These are phyloP conservation scores for Scheffersomyces cryptocercus DNA, from an alignment of 1,139 yeast species.

Conservation along the genomic window DNA sequence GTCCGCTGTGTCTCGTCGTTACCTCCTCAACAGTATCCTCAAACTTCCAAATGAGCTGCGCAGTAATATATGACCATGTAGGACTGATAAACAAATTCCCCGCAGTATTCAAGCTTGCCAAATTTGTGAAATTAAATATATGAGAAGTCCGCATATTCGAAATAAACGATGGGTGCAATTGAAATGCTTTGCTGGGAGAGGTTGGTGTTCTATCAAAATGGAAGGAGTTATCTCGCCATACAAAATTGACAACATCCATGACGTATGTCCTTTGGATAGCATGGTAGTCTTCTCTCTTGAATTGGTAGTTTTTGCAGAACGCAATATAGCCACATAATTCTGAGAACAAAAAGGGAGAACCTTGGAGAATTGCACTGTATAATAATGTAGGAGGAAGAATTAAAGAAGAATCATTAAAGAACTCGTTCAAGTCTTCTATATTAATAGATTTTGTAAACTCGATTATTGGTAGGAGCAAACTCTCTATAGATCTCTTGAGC, in stretches of 20 bases:
- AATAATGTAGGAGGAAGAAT: conserved; percentile 42
- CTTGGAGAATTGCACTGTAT: conserved; percentile 34
- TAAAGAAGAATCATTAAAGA: conserved; percentile 15
- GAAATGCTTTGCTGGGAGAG: conserved; percentile 36
- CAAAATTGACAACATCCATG: conserved; percentile 58
- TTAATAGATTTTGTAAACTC: conserved; percentile 11
- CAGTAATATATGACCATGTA: conserved; percentile 48
- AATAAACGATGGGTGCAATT: conserved; percentile 39
- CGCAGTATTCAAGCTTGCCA: conserved; percentile 26
- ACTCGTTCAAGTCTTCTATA: conserved; percentile 9
- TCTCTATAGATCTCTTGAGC: conserved; percentile 1
- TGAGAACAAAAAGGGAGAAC: conserved; percentile 48
- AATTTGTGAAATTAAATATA: conserved; percentile 22
- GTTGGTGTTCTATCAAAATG: conserved; percentile 13
- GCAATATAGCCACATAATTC: conserved; percentile 52
- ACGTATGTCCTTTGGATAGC: conserved; percentile 54
- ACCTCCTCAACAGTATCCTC: conserved; percentile 42
- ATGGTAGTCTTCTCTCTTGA: conserved; percentile 31
- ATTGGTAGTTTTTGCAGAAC: conserved; percentile 34
- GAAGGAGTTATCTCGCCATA: conserved; percentile 62
- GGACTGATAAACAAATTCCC: conserved; percentile 61
- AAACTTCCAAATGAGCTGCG: conserved; percentile 44
- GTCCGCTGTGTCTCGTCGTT: conserved; percentile 45
- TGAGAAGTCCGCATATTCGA: conserved; percentile 36
- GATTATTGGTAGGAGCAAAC: conserved; percentile 11